Evolutionary conservation across 2,329 filamentous ascomycete species (phyloP).

Genomic region (Phoma sp.): DNA sequence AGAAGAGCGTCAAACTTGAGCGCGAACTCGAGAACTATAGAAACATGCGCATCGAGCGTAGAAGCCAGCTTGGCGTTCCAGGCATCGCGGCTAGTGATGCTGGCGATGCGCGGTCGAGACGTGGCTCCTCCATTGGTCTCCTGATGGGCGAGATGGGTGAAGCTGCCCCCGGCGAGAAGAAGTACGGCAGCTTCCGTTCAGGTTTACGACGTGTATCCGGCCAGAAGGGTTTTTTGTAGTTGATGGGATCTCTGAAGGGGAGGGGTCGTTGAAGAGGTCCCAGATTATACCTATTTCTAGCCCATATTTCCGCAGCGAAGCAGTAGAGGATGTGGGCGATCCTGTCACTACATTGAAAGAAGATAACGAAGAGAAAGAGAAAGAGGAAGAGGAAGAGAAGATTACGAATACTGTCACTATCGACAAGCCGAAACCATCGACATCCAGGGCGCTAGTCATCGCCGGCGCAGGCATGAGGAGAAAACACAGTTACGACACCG

Average conservation of each 20-base stretch:
- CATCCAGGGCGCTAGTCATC: conserved; percentile 12
- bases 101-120: conserved; percentile 51
- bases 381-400: conserved; percentile 9
- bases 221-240: conserved; percentile 60
- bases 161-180: conserved; percentile 40
- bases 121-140: conserved; percentile 53
- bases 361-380: conserved; percentile 2
- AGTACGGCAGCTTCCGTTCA: conserved; percentile 41
- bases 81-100: conserved; percentile 51
- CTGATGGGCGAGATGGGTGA: conserved; percentile 47
- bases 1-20: conserved; percentile 82
- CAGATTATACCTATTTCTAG: conserved; percentile 29
- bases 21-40: conserved; percentile 88
- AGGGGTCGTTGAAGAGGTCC: conserved; percentile 40
- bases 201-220: conserved; percentile 54
- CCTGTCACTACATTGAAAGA: conserved; percentile 15
- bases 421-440: not conserved
- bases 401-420: conserved; percentile 9
- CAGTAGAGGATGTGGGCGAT: conserved; percentile 30
- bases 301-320: conserved; percentile 41
- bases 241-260: conserved; percentile 41
- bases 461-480: conserved; percentile 14
- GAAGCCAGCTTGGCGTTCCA: conserved; percentile 46
- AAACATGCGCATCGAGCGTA: conserved; percentile 69
- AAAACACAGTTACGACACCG: conserved; percentile 16